These are phyloP conservation scores for Phytophthora europaea DNA, from an alignment of 352 stramenopile species.

Conservation along the genomic window DNA sequence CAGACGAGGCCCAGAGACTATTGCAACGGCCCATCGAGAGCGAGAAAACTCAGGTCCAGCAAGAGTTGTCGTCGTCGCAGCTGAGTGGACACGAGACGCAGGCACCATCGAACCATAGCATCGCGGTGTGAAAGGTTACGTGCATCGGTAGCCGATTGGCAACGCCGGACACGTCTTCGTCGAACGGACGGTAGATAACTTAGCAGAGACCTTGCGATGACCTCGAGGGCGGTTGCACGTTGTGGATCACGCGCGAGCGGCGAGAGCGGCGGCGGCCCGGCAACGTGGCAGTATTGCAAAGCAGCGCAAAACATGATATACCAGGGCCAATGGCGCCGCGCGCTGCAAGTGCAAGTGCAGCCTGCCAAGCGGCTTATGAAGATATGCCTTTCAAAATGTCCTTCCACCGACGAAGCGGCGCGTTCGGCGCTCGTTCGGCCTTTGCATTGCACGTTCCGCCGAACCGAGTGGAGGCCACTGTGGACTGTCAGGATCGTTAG, in stretches of 20 bases:
- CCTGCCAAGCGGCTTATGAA: constrained; percentile 8
- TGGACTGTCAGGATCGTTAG: too few species aligned
- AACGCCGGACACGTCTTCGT: background rate
- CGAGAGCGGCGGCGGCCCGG: background rate
- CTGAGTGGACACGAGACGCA: background rate
- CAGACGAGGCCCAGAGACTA: background rate
- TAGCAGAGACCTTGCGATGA: background rate
- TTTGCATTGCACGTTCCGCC: constrained; percentile 7
- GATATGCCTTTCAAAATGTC: constrained; percentile 20
- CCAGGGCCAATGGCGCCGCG: background rate
- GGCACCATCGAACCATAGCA: background rate
- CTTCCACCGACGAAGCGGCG: constrained; percentile 21
- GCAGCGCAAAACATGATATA: constrained; percentile 1
- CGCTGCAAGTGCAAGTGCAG: constrained; percentile 9
- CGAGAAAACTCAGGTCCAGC: background rate
- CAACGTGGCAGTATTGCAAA: background rate
- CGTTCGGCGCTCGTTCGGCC: constrained; percentile 21
- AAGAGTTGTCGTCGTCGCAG: background rate
- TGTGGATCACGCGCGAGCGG: background rate
- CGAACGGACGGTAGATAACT: background rate
- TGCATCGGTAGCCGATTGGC: background rate
- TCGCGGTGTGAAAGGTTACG: background rate
- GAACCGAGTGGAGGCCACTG: background rate
- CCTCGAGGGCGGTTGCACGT: background rate
- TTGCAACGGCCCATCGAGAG: background rate